Conservation (phyloP, 2,329 filamentous ascomycete species). For the Aphanoascus verrucosus region DNA sequence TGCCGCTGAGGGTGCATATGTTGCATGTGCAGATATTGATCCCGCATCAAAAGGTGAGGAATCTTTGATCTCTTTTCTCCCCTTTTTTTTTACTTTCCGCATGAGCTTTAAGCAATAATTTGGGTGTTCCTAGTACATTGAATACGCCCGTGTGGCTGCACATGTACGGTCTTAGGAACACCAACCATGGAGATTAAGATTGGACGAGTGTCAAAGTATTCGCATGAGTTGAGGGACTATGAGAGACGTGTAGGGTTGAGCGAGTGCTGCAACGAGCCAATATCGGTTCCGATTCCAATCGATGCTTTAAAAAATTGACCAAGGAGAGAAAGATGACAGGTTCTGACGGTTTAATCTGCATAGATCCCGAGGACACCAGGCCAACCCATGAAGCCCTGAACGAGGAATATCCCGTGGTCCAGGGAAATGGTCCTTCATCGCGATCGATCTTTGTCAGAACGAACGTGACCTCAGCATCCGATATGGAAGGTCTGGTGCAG, state of each 20-base stretch:
- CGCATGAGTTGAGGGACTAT: too few species aligned
- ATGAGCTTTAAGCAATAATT: too few species aligned
- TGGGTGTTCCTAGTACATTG: too few species aligned
- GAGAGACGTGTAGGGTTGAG: too few species aligned
- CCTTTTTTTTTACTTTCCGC: too few species aligned
- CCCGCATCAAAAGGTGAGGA: conserved; percentile 13
- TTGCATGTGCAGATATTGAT: conserved; percentile 18
- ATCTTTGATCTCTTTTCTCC: not conserved
- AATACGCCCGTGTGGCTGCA: too few species aligned
- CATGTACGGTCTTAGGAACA: too few species aligned
- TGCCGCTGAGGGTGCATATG: conserved; percentile 18
- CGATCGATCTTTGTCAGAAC: conserved; percentile 34
- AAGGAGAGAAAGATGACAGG: not conserved
- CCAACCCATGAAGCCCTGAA: conserved; percentile 14
- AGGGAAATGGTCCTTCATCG: not conserved
- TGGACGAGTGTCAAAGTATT: too few species aligned
- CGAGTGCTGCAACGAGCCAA: too few species aligned
- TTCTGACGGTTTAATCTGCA: not conserved
- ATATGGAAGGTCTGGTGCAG: conserved; percentile 32
- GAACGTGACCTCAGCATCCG: conserved; percentile 32
- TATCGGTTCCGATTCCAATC: too few species aligned
- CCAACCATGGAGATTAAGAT: too few species aligned
- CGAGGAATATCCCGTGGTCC: conserved; percentile 11
- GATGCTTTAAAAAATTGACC: not conserved
- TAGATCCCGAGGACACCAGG: conserved; percentile 13